Conservation (phyloP, 179 eudicot species). For the Beta lomatogona region DNA sequence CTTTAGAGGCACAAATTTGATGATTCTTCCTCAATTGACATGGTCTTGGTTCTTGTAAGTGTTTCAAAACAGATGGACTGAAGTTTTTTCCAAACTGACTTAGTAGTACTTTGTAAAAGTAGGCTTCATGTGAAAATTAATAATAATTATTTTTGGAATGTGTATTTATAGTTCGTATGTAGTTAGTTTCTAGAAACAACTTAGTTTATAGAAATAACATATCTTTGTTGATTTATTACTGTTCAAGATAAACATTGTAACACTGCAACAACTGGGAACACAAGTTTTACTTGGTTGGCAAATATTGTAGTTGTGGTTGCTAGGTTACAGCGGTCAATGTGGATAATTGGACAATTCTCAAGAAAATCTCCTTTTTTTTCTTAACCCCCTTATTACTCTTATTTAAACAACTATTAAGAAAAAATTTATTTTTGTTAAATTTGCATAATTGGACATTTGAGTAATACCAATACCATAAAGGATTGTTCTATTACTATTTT, state of each 20-base stretch:
- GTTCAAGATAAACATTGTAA: background rate
- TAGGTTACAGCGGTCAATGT: too few relatives aligned
- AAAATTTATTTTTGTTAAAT: too few relatives aligned
- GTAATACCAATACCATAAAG: too few relatives aligned
- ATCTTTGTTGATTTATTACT: background rate
- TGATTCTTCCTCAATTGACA: background rate
- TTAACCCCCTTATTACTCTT: too few relatives aligned
- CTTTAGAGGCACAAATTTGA: background rate
- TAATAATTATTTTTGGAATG: background rate
- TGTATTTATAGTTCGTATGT: background rate
- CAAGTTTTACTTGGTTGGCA: background rate
- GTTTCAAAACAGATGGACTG: background rate
- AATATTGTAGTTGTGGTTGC: too few relatives aligned
- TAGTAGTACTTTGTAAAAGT: conserved; percentile 17
- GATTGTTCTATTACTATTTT: too few relatives aligned
- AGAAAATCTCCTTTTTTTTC: too few relatives aligned
- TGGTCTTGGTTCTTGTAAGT: background rate
- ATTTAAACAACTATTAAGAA: too few relatives aligned
- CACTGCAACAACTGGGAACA: background rate
- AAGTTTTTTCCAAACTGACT: background rate
- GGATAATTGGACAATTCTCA: too few relatives aligned
- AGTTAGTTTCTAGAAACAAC: background rate
- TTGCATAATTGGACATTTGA: too few relatives aligned
- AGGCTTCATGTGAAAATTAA: conserved; percentile 16
- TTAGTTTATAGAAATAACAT: background rate